phyloP scores from a whole-genome alignment of 352 stramenopile genomes.

The Globisporangium recalcitrans region DNA sequence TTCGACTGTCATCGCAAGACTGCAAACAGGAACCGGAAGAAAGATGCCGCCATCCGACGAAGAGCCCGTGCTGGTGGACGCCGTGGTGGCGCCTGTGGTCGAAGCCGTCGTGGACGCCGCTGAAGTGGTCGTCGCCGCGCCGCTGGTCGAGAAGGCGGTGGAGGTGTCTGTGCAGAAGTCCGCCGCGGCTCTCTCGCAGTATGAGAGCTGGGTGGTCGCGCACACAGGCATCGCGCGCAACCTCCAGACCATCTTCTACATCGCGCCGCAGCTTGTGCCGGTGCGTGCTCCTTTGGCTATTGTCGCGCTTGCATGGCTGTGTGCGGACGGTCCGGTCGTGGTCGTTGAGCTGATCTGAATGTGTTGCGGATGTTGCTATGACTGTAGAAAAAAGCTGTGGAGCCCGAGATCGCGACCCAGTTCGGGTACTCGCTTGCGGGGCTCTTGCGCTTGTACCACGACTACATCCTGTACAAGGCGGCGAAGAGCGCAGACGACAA shows the following conservation, averaged over 20 bases:
- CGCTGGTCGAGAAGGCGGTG: slow-evolving; percentile 7
- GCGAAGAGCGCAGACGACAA: slow-evolving; percentile 15
- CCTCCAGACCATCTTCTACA: slow-evolving; percentile 72
- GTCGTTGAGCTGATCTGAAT: neutral
- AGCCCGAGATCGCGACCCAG: slow-evolving; percentile 67
- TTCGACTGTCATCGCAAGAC: no score
- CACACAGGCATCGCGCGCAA: slow-evolving; percentile 63
- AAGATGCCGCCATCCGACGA: slow-evolving; percentile 19
- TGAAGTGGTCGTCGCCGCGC: slow-evolving; percentile 1
- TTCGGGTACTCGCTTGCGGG: slow-evolving; percentile 75
- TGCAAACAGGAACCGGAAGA: neutral
- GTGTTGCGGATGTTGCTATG: neutral
- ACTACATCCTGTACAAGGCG: slow-evolving; percentile 77
- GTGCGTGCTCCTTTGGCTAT: slow-evolving; percentile 25
- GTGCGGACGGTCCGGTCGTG: neutral
- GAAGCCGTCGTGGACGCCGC: neutral
- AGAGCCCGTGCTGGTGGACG: slow-evolving; percentile 17
- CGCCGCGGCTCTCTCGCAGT: slow-evolving; percentile 28
- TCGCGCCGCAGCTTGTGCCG: slow-evolving; percentile 73
- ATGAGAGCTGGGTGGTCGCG: slow-evolving; percentile 63
- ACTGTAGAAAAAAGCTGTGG: slow-evolving; percentile 43
- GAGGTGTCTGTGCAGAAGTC: neutral
- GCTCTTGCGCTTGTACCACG: slow-evolving; percentile 73
- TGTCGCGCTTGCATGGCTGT: no score
- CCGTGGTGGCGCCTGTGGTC: neutral